phyloP scores from a whole-genome alignment of 176 grass and related monocot species.

The Coix lacrymajobi region DNA sequence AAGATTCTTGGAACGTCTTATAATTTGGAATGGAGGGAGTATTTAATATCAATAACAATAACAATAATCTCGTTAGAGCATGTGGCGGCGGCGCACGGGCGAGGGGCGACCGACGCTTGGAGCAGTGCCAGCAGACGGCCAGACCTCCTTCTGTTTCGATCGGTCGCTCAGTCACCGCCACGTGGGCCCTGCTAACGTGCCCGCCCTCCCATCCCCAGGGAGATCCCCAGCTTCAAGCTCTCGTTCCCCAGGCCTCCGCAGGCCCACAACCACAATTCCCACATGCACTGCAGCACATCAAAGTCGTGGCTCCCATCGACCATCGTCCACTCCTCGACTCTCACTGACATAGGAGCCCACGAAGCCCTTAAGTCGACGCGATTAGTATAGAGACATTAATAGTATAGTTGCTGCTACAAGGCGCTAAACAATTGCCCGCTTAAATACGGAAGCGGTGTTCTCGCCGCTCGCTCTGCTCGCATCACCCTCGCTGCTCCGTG shows the following conservation, averaged over 20 bases:
- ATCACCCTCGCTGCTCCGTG: neutral
- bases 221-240: too few species aligned
- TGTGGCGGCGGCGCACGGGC: neutral
- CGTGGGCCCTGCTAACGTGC: neutral
- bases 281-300: neutral
- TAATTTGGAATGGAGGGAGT: too few species aligned
- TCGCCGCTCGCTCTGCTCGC: neutral
- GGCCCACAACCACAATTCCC: too few species aligned
- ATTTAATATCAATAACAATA: too few species aligned
- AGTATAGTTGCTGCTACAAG: slow-evolving; percentile 8
- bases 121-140: neutral
- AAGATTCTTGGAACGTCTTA: too few species aligned
- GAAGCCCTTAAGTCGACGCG: neutral
- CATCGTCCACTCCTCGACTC: too few species aligned
- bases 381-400: neutral
- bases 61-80: too few species aligned
- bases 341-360: neutral
- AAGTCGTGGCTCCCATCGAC: neutral
- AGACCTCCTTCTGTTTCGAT: neutral
- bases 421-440: slow-evolving; percentile 24
- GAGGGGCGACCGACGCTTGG: neutral
- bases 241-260: too few species aligned
- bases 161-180: neutral
- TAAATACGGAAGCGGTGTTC: slow-evolving; percentile 24
- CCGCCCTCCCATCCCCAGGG: neutral